phyloP scores from a whole-genome alignment of 176 grass and related monocot genomes.

The Oryza longistaminata region DNA sequence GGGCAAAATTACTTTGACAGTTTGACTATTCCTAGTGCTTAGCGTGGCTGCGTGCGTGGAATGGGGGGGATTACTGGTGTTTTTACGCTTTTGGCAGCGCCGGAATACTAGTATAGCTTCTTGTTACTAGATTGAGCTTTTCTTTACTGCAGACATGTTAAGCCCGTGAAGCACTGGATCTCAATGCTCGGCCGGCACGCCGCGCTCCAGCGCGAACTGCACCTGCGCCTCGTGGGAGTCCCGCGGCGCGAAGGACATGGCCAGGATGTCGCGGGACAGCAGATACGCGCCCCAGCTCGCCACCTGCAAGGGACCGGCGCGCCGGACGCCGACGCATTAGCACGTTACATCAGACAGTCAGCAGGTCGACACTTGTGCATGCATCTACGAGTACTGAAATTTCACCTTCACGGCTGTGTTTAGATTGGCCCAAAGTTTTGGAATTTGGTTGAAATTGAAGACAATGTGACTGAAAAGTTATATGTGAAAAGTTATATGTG shows the following conservation, averaged over 20 bases:
- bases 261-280: slow-evolving; percentile 56
- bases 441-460: background rate
- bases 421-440: no score
- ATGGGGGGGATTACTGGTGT: background rate
- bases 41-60: background rate
- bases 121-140: background rate
- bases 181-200: slow-evolving; percentile 52
- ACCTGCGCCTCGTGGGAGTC: slow-evolving; percentile 82
- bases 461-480: no score
- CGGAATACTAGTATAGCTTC: background rate
- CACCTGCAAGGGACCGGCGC: background rate
- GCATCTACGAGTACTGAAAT: background rate
- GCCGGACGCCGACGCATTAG: background rate
- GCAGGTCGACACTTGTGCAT: background rate
- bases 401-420: background rate
- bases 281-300: slow-evolving; percentile 88
- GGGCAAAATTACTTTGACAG: background rate
- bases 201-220: slow-evolving; percentile 82
- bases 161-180: slow-evolving; percentile 38
- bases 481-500: no score
- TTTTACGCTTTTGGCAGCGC: background rate
- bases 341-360: background rate
- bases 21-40: background rate
- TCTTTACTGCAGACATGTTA: background rate
- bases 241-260: slow-evolving; percentile 78